phyloP scores from a whole-genome alignment of 306 rosid genomes.

The Cyclanthera cordifolia region DNA sequence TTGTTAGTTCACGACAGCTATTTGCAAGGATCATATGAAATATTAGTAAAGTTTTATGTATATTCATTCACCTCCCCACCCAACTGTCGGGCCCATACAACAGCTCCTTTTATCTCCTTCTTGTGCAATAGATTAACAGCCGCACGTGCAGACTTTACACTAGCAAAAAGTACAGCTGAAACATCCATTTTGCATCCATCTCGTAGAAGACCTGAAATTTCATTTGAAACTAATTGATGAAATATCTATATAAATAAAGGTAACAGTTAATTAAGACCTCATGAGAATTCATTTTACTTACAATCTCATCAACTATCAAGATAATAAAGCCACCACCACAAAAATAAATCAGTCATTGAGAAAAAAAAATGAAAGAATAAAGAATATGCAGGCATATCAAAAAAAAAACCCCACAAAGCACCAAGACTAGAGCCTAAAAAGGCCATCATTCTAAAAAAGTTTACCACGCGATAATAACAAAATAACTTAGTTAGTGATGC shows the following conservation, averaged over 20 bases:
- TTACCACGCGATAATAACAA: too few relatives aligned
- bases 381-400: too few relatives aligned
- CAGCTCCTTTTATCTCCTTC: constrained; percentile 55
- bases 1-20: background rate
- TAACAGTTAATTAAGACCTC: background rate
- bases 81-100: constrained; percentile 87
- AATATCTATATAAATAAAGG: background rate
- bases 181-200: constrained; percentile 87
- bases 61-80: constrained; percentile 82
- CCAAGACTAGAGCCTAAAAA: too few relatives aligned
- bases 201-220: constrained; percentile 60
- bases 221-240: constrained; percentile 9
- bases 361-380: too few relatives aligned
- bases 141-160: constrained; percentile 82
- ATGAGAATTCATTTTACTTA: too few relatives aligned
- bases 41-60: background rate
- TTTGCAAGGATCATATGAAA: background rate
- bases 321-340: background rate
- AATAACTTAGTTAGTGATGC: too few relatives aligned
- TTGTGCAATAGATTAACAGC: constrained; percentile 62
- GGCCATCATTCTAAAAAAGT: too few relatives aligned
- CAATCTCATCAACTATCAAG: background rate
- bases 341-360: too few relatives aligned
- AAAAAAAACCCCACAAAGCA: too few relatives aligned
- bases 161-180: constrained; percentile 71